Conservation (phyloP, 2,329 filamentous ascomycete genomes). For the Monilinia fructicola region DNA sequence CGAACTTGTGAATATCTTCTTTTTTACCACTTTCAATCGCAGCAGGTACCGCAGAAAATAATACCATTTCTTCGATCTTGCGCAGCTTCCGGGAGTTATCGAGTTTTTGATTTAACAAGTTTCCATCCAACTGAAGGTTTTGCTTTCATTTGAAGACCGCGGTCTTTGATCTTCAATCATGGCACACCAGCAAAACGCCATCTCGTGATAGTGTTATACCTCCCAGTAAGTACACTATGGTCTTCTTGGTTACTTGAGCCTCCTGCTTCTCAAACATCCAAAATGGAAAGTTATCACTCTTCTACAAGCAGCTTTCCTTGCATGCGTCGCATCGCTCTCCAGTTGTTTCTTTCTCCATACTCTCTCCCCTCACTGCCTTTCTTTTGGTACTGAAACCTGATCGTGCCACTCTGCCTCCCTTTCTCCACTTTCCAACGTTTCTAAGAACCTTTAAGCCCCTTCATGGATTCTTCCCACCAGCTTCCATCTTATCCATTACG, state of each 20-base stretch:
- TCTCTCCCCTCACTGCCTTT: not conserved
- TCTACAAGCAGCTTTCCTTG: not conserved
- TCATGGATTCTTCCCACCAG: not conserved
- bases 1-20: not conserved
- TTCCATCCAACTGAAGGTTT: not conserved
- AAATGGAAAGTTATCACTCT: not conserved
- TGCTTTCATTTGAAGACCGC: not conserved
- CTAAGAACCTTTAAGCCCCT: not conserved
- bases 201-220: not conserved
- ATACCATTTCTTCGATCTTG: not conserved
- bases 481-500: not conserved
- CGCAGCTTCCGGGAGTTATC: not conserved
- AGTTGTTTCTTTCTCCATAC: not conserved
- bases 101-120: not conserved
- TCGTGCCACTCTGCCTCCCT: not conserved
- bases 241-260: too few species aligned
- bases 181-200: not conserved
- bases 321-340: not conserved
- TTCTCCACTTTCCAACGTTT: not conserved
- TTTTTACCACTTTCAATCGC: not conserved
- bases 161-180: not conserved
- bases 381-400: not conserved
- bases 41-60: not conserved
- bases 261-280: not conserved
- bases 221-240: not conserved